Base-by-base conservation (phyloP, 495 filamentous ascomycete species). In the Chaetomium tenue region DNA sequence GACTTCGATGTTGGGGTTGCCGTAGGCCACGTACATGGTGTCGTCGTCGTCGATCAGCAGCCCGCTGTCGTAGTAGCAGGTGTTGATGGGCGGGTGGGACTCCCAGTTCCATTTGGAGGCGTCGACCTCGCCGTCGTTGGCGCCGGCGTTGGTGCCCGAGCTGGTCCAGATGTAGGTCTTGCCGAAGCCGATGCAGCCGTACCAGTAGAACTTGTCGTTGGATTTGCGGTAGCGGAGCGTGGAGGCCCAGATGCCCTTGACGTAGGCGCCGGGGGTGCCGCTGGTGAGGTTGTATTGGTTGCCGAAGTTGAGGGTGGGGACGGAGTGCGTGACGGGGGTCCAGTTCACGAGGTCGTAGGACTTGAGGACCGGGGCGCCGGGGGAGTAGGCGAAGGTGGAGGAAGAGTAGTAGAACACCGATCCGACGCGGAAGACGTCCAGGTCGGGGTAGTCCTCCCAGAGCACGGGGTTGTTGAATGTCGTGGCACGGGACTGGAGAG, bases 11-110 rank as follows among this genome's bases (percentile, higher is more conserved):
- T 78, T 72, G 1, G 72, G 78, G 48, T 75, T 77, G 22, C 84
- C 85, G 63, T 86, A 84, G 2, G 76, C 82, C 15, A 87, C 81
- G 64, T 86, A 87, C 77, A 84, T 81, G 1, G 71, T 81, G 53
- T 74, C 71, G 60, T 86, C 79, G 54, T 86, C 79, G 60, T 86
- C 83, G 63, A 88, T 75, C 8, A 87, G 71, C 7, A 87, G 68
- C 5, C 86, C 84, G 42, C 74, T 77, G 68, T 88, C 85, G 67
- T 88, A 87, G 65, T 83, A 87, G 70, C 84, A 88, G 7, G 66
- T 77, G 7, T 70, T 7, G 5, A 85, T 69, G 8, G 69, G 68
- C 1, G 66, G 60, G 22, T 57, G 30, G 28, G 71, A 37, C 1
- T 52, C 72, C 82, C 83, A 85, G 3, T 44, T 58, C 70, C 55